Evolutionary conservation across 805 yeast species (phyloP), one percentile per base, ranked within the genome.

Genomic region (Schwanniomyces pseudopolymorphus): DNA sequence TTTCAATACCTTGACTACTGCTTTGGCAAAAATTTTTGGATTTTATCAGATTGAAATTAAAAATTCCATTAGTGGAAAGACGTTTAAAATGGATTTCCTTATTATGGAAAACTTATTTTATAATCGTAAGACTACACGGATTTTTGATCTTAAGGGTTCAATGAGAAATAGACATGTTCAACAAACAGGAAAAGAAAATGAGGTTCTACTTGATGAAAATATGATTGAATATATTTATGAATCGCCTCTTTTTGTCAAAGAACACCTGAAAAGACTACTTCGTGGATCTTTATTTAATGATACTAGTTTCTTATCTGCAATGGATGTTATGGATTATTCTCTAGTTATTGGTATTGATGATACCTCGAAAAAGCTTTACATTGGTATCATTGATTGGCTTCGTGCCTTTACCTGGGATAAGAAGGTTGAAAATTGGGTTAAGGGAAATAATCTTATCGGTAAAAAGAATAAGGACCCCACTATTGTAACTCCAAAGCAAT

Each of bases 271-370:
- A 61, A 84, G 87, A 56, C 68, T 90, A 33, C 65, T 94, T 41
- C 71, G 96, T 40, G 92, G 97, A 0, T 91, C 97, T 0, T 68
- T 94, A 24, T 94, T 96, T 86, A 94, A 95, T 60, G 99, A 94
- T 58, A 94, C 98, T 0, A 71, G 94, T 13, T 95, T 94, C 62
- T 70, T 94, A 44, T 90, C 96, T 3, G 94, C 95, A 58, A 89
- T 94, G 96, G 96, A 94, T 60, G 98, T 94, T 5, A 94, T 94
- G 99, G 99, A 94, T 64, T 94, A 94, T 60, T 92, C 98, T 0
- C 72, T 94, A 52, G 96, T 94, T 8, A 85, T 94, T 49, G 99
- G 98, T 0, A 88, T 94, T 35, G 96, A 94, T 60, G 75, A 72
- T 39, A 62, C 70, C 10, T 77, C 80, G 19, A 79, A 79, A 51